Conservation (phyloP, 371 early-diverging fungal species). For the Hamiltosporidium tvaerminnensis region DNA sequence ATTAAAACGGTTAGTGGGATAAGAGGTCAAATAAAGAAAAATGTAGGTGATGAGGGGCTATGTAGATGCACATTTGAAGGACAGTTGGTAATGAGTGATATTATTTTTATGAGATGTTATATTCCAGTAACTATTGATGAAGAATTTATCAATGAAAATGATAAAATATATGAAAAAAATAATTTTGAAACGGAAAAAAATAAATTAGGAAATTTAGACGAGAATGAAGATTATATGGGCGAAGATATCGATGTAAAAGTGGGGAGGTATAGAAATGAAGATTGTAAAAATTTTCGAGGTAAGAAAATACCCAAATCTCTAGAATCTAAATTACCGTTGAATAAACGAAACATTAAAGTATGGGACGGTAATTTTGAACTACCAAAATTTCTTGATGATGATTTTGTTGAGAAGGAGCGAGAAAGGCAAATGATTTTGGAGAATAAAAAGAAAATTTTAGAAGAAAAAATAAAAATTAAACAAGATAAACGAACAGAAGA, state of each 20-base stretch:
- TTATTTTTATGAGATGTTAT: constrained; percentile 87
- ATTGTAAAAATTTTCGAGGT: constrained; percentile 65
- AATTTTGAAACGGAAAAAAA: constrained; percentile 68
- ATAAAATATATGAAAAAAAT: constrained; percentile 55
- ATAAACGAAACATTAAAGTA: constrained; percentile 49
- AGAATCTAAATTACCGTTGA: constrained; percentile 54
- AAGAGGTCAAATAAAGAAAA: constrained; percentile 89
- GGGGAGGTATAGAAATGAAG: constrained; percentile 61
- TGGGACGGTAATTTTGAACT: constrained; percentile 48
- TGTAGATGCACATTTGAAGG: constrained; percentile 98
- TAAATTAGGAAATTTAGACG: constrained; percentile 68
- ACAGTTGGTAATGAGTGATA: constrained; percentile 75
- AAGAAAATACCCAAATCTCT: constrained; percentile 66
- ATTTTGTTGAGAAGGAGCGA: constrained; percentile 69
- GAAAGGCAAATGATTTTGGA: constrained; percentile 62
- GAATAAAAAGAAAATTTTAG: constrained; percentile 58
- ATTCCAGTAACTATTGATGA: constrained; percentile 73
- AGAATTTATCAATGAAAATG: constrained; percentile 71
- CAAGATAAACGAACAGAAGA: constrained; percentile 3
- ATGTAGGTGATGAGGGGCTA: constrained; percentile 61
- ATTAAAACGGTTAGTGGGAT: constrained; percentile 88
- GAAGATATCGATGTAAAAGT: constrained; percentile 61
- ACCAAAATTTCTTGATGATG: constrained; percentile 61
- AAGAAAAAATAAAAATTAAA: constrained; percentile 1
- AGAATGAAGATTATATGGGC: constrained; percentile 55